Percentiles rank a stretch among this genome's conserved stretches.
Conservation (phyloP, 768 basidiomycete species). For the Mycena chlorophos region DNA sequence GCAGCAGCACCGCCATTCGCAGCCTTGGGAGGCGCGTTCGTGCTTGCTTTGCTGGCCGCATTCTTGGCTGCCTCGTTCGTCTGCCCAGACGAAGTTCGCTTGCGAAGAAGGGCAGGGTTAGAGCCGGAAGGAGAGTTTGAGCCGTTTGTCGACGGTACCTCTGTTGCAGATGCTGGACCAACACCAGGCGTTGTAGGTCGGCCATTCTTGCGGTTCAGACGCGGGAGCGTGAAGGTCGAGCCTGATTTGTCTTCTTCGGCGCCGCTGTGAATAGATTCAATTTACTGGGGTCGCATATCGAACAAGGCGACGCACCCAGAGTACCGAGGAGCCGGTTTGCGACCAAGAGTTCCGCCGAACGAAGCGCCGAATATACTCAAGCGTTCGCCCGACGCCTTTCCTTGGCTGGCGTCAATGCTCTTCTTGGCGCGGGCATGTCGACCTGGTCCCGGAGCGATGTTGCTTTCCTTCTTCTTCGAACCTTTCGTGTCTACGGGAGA, state of each 20-base stretch:
- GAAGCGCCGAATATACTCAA: slow-evolving; percentile 80
- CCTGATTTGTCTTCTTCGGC: slow-evolving; percentile 44
- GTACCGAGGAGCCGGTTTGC: slow-evolving; percentile 83
- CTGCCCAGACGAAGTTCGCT: slow-evolving; percentile 48
- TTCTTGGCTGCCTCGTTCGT: slow-evolving; percentile 16
- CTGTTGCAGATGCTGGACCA: background rate
- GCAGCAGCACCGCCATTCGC: slow-evolving; percentile 12
- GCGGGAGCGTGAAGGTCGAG: slow-evolving; percentile 49
- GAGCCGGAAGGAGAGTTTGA: slow-evolving; percentile 3
- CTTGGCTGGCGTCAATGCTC: slow-evolving; percentile 43
- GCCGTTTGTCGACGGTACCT: background rate
- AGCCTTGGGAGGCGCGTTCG: slow-evolving; percentile 19
- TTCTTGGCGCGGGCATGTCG: slow-evolving; percentile 50
- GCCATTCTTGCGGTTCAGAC: slow-evolving; percentile 41
- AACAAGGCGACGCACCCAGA: slow-evolving; percentile 53
- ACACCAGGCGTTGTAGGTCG: slow-evolving; percentile 18
- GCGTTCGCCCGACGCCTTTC: slow-evolving; percentile 52
- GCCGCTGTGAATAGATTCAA: slow-evolving; percentile 29
- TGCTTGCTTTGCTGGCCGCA: slow-evolving; percentile 7
- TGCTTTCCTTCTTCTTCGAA: slow-evolving; percentile 32
- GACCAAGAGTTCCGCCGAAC: slow-evolving; percentile 58
- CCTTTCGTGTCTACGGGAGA: slow-evolving; percentile 9
- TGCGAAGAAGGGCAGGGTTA: slow-evolving; percentile 47
- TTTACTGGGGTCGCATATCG: background rate
- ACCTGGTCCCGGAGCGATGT: slow-evolving; percentile 20